phyloP scores from a whole-genome alignment of 345 rosid species.

The Lepidium didymum region DNA sequence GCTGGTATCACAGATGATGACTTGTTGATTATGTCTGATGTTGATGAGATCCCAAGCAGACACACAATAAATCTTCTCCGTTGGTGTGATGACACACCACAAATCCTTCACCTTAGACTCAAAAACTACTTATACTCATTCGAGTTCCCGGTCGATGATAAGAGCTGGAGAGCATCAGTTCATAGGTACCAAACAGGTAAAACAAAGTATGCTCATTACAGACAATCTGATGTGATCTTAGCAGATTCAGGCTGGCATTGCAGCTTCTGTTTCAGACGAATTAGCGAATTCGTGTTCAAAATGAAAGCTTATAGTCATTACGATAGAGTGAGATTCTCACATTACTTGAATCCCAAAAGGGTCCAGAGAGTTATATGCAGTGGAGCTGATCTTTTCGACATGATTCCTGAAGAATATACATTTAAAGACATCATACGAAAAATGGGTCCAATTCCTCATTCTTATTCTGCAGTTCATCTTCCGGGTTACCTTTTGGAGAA shows the following conservation, averaged over 20 bases:
- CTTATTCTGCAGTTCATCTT: constrained; percentile 63
- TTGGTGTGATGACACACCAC: constrained; percentile 79
- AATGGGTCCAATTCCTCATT: constrained; percentile 77
- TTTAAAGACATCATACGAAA: constrained; percentile 63
- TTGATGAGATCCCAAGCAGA: constrained; percentile 83
- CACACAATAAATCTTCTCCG: constrained; percentile 78
- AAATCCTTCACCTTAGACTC: constrained; percentile 60
- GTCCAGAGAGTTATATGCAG: constrained; percentile 61
- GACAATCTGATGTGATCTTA: constrained; percentile 56
- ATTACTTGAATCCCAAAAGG: constrained; percentile 50
- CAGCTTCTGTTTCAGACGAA: constrained; percentile 57
- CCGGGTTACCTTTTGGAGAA: constrained; percentile 55
- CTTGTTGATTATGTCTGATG: constrained; percentile 80
- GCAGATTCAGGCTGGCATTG: constrained; percentile 86
- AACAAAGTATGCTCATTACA: constrained; percentile 62
- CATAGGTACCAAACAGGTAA: constrained; percentile 59
- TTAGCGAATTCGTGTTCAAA: constrained; percentile 63
- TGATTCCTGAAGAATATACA: constrained; percentile 77
- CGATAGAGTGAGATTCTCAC: constrained; percentile 62
- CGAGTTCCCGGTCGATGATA: constrained; percentile 64
- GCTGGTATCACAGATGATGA: constrained; percentile 81
- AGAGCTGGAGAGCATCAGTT: constrained; percentile 89
- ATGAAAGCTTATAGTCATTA: constrained; percentile 76
- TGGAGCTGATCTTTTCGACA: constrained; percentile 63
- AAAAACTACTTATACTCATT: constrained; percentile 79